These are phyloP conservation scores for Talaromyces sp. DNA, from an alignment of 2,329 filamentous ascomycete species.

Conservation along the genomic window DNA sequence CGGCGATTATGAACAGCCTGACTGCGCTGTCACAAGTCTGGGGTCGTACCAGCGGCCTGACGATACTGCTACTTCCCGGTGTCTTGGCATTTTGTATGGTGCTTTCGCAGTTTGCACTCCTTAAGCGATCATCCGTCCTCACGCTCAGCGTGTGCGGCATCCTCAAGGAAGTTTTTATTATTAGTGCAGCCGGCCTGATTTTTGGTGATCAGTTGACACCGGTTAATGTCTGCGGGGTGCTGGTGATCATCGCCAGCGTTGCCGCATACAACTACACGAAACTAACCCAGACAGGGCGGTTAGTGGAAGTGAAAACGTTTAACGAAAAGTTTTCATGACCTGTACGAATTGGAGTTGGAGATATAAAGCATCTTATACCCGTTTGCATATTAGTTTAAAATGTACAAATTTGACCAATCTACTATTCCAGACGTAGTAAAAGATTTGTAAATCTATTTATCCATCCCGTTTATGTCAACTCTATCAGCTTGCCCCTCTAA, in stretches of 20 bases:
- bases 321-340: slow-evolving; percentile 11
- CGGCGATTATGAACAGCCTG: slow-evolving; percentile 62
- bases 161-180: slow-evolving; percentile 97
- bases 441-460: neutral
- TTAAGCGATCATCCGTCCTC: slow-evolving; percentile 92
- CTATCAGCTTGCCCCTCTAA: neutral
- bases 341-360: neutral
- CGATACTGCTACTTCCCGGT: slow-evolving; percentile 82
- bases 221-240: slow-evolving; percentile 78
- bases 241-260: slow-evolving; percentile 86
- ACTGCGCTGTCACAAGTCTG: slow-evolving; percentile 59
- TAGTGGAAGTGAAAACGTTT: slow-evolving; percentile 46
- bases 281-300: slow-evolving; percentile 76
- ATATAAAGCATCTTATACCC: neutral
- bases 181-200: slow-evolving; percentile 76
- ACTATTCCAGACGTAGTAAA: neutral
- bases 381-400: neutral
- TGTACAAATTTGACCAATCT: neutral
- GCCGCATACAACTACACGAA: slow-evolving; percentile 92
- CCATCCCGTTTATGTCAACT: neutral
- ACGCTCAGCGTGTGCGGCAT: slow-evolving; percentile 95
- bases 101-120: slow-evolving; percentile 88
- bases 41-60: slow-evolving; percentile 59
- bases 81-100: slow-evolving; percentile 95
- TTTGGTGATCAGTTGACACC: slow-evolving; percentile 84